Conservation (phyloP, 805 yeast species). For the Wickerhamomyces ciferrii region DNA sequence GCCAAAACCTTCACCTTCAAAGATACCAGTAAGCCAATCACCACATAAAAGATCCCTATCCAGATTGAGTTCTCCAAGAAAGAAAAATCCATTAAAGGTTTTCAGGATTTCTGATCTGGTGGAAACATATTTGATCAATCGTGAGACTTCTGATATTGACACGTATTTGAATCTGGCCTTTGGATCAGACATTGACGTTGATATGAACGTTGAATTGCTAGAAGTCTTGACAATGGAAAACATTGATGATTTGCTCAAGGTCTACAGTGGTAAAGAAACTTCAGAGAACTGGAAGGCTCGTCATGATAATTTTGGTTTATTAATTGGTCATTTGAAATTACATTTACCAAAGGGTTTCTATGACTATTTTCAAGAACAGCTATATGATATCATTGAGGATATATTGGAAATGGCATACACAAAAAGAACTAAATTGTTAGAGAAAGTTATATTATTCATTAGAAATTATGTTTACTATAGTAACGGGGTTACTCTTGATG, state of each 20-base stretch:
- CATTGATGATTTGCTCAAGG: constrained; percentile 5
- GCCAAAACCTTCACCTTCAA: neutral
- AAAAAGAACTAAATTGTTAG: constrained; percentile 11
- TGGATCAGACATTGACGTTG: constrained; percentile 16
- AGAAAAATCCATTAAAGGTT: neutral
- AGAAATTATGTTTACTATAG: constrained; percentile 21
- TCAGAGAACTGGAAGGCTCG: constrained; percentile 18
- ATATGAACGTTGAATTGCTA: constrained; percentile 3
- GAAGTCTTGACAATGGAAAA: constrained; percentile 2
- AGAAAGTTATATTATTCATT: constrained; percentile 14
- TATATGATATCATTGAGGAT: constrained; percentile 10
- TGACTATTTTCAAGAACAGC: constrained; percentile 8
- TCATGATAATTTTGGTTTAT: constrained; percentile 10
- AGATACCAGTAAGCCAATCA: neutral
- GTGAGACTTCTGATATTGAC: constrained; percentile 5
- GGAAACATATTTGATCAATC: neutral
- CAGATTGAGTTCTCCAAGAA: neutral
- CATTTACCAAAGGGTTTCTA: constrained; percentile 9
- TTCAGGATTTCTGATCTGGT: neutral
- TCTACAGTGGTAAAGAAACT: constrained; percentile 13
- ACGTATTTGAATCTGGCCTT: constrained; percentile 9
- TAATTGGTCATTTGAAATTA: constrained; percentile 16
- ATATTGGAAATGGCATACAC: constrained; percentile 14
- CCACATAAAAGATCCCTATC: neutral
- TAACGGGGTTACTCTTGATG: constrained; percentile 2